Base-by-base conservation (phyloP, 176 grass and related monocot species). In the Aegilops speltoides region DNA sequence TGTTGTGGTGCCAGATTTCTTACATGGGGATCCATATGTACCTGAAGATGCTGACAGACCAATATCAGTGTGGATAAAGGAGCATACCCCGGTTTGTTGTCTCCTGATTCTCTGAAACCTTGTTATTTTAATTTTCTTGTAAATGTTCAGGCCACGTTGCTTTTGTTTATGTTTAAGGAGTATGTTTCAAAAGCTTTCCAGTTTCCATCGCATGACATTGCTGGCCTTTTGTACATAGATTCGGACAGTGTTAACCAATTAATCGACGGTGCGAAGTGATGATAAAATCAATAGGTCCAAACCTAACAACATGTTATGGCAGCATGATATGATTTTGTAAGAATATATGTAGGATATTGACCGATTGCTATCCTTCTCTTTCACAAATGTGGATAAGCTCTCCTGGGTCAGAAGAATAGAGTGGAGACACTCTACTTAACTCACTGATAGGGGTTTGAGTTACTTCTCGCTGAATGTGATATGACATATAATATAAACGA, bases 1-100 rank as follows among this genome's bases (percentile, higher is more conserved):
- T 60, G 94, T 90, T 36, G 87, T 92, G 64, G 94, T 97, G 26
- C 92, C 92, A 60, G 94, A 97, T 90, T 90, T 97, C 76, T 79
- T 92, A 15, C 83, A 92, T 82, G 94, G 89, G 31, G 94, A 97
- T 66, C 85, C 89, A 43, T 92, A 14, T 15, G n/a, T 16, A 38
- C 78, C 71, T 79, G 82, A 97, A 12, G 82, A 91, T 89, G 19
- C 80, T 7, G 79, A 84, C 69, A 84, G 33, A 48, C 84, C 88
- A 4, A 43, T 91, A 26, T 12, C 50, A 79, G 79, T 87, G 57
- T 93, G 91, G 94, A 13, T 92, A 45, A 86, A 86, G 57, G 87
- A 83, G 8, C 91, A 97, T 75, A 10, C 66, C 26, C 19, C 87
- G 77, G 89, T 95, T 79, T 46, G 91, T 89, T 87, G 19, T 22